A percentile compares a stretch with the other conserved stretches of the same genome.
Conservation (phyloP, 2,329 filamentous ascomycete genomes). For the Aspergillus sp. region DNA sequence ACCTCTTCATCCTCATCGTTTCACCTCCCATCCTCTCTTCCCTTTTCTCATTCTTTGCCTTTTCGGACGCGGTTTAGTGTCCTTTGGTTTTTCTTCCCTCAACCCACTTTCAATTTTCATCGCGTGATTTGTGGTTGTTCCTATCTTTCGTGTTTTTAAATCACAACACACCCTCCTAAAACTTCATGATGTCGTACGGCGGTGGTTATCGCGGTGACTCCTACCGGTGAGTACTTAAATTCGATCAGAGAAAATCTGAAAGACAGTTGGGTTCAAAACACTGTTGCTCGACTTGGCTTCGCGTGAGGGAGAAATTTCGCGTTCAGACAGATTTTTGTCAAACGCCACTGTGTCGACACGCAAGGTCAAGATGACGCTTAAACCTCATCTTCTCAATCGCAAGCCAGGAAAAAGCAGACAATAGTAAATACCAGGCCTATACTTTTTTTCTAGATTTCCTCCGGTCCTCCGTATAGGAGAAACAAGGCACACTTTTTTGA, state of each 20-base stretch:
- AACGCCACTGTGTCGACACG: not conserved
- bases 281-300: not conserved
- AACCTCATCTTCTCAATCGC: not conserved
- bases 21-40: constrained; percentile 13
- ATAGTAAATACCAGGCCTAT: not conserved
- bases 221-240: constrained; percentile 34
- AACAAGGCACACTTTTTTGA: not conserved
- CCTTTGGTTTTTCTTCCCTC: constrained; percentile 8
- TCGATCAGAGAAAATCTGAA: constrained; percentile 2
- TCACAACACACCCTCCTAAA: constrained; percentile 11
- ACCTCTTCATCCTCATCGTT: constrained; percentile 21
- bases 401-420: not conserved
- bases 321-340: not conserved
- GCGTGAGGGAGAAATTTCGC: not conserved
- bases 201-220: constrained; percentile 47
- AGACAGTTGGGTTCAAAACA: not conserved
- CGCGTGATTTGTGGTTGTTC: constrained; percentile 1
- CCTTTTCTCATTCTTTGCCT: constrained; percentile 13
- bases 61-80: constrained; percentile 5
- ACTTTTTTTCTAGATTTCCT: not conserved
- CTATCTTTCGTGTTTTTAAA: constrained; percentile 1
- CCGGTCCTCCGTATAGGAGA: not conserved
- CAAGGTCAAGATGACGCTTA: not conserved
- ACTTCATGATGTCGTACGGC: constrained; percentile 61
- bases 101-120: not conserved